Conservation (phyloP, 2,329 filamentous ascomycete species). For the Trichoderma breve region DNA sequence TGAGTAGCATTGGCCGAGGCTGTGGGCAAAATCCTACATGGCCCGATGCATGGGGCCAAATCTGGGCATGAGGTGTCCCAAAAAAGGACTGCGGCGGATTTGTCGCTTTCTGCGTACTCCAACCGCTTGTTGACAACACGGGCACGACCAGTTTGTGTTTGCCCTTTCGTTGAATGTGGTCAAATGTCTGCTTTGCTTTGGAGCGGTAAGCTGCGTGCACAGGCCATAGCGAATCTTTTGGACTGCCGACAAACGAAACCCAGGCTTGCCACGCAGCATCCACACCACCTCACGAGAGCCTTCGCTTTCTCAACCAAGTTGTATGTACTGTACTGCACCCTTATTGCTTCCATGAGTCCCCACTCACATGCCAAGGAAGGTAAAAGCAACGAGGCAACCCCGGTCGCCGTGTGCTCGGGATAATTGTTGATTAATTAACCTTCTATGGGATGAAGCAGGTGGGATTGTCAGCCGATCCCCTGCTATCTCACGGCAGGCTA, state of each 20-base stretch:
- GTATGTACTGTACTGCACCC: neutral
- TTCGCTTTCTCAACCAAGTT: neutral
- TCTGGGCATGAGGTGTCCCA: conserved; percentile 14
- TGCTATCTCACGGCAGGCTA: conserved; percentile 1
- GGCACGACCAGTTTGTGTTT: neutral
- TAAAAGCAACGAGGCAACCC: conserved; percentile 14
- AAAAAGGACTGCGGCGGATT: neutral
- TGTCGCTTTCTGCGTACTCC: neutral
- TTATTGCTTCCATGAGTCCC: neutral
- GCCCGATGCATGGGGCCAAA: conserved; percentile 23
- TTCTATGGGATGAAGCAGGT: neutral
- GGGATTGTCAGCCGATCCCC: conserved; percentile 17
- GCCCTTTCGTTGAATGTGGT: neutral
- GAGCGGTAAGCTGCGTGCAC: conserved; percentile 19
- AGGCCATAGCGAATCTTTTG: conserved; percentile 22
- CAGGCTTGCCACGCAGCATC: conserved; percentile 1
- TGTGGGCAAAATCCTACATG: conserved; percentile 16
- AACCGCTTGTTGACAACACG: neutral
- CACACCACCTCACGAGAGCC: conserved; percentile 8
- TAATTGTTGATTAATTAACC: conserved; percentile 17
- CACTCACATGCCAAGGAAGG: conserved; percentile 8
- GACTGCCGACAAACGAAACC: conserved; percentile 19
- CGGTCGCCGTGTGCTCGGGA: conserved; percentile 14
- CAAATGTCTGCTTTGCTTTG: neutral
- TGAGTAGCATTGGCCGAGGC: conserved; percentile 17